These are phyloP conservation scores for Calonectria pseudoreteaudii DNA, from an alignment of 2,329 filamentous ascomycete species.

Conservation along the genomic window DNA sequence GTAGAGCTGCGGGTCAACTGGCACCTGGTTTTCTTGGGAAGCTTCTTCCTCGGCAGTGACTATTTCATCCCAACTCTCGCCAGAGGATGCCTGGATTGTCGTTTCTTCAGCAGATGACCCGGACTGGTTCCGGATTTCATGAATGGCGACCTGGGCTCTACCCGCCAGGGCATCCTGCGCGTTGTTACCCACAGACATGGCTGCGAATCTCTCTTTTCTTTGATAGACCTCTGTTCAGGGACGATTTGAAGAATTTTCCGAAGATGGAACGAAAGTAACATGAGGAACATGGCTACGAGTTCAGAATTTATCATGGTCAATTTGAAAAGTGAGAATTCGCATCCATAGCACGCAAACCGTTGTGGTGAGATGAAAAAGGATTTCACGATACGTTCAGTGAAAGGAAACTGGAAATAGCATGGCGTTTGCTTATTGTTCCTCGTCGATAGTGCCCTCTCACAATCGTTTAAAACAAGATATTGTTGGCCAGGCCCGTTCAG, in stretches of 20 bases:
- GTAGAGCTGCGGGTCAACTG: not conserved
- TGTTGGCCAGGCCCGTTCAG: not conserved
- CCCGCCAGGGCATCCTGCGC: not conserved
- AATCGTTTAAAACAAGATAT: constrained; percentile 14
- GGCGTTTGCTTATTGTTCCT: not conserved
- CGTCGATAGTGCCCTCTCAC: constrained; percentile 5
- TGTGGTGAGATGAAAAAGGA: not conserved
- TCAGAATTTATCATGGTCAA: not conserved
- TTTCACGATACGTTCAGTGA: not conserved
- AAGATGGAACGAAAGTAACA: not conserved
- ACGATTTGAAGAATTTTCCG: not conserved
- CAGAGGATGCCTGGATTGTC: not conserved
- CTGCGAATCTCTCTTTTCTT: not conserved
- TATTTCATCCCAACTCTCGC: not conserved
- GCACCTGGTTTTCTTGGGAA: not conserved
- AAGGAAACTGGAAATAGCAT: not conserved
- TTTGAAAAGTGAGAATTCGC: not conserved
- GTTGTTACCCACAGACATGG: not conserved
- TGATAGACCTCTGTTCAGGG: not conserved
- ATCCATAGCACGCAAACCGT: not conserved
- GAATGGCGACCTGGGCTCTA: not conserved
- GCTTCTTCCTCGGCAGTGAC: not conserved
- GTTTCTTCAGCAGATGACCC: not conserved
- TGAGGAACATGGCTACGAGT: not conserved
- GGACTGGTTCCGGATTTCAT: not conserved